These are phyloP conservation scores for Coemansia sp. DNA, from an alignment of 192 early-diverging fungal species.

Conservation along the genomic window DNA sequence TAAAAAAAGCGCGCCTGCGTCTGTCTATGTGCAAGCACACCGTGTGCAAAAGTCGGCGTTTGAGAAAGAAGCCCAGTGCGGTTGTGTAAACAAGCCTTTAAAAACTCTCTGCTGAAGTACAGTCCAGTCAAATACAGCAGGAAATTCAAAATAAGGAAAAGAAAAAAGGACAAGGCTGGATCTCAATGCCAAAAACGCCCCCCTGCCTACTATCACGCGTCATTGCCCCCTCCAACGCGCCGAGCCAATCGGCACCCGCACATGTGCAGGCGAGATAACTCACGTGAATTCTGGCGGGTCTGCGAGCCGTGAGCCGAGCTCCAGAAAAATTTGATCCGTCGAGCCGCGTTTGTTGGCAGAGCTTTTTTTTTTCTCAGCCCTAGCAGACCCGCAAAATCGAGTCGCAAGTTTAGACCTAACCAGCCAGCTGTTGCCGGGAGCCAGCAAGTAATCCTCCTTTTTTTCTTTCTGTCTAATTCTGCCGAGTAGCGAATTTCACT, in stretches of 20 bases:
- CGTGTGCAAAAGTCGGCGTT: background rate
- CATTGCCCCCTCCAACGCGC: conserved; percentile 7
- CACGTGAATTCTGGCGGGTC: conserved; percentile 26
- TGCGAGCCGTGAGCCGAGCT: conserved; percentile 5
- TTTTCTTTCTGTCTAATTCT: conserved; percentile 33
- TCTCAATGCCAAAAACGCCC: background rate
- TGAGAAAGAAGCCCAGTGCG: no score
- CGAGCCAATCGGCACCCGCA: conserved; percentile 11
- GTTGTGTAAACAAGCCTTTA: no score
- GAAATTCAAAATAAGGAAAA: background rate
- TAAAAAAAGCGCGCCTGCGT: background rate
- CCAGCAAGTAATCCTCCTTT: conserved; percentile 34
- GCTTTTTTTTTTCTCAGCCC: conserved; percentile 7
- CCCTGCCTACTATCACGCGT: conserved; percentile 7
- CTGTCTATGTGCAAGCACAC: background rate
- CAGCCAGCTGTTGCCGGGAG: background rate
- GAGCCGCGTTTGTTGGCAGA: conserved; percentile 5
- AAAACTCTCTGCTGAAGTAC: no score
- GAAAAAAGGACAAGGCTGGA: background rate
- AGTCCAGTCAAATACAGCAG: no score
- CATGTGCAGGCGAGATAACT: conserved; percentile 4
- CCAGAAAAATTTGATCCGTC: conserved; percentile 9
- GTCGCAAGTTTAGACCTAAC: conserved; percentile 1
- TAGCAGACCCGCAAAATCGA: background rate
- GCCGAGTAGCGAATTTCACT: conserved; percentile 34